These are phyloP conservation scores for Pisolithus tinctorius DNA, from an alignment of 768 basidiomycete species.

Conservation along the genomic window DNA sequence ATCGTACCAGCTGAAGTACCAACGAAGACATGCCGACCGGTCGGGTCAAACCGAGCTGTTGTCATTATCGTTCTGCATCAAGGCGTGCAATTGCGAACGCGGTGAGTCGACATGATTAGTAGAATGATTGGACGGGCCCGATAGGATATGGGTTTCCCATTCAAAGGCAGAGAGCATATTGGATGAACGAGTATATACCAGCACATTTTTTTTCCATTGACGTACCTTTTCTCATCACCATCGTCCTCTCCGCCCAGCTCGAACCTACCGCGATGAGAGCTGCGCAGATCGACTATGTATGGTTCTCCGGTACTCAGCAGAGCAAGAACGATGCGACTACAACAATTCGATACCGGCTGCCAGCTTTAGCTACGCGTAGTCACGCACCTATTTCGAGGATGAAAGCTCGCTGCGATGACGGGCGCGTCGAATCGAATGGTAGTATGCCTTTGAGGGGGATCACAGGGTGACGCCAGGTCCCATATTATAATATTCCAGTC, in stretches of 20 bases:
- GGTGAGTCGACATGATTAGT: not conserved
- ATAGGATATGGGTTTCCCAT: too few species aligned
- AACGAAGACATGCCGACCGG: slow-evolving; percentile 80
- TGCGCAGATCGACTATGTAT: slow-evolving; percentile 75
- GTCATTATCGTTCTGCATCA: slow-evolving; percentile 57
- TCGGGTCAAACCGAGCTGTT: slow-evolving; percentile 68
- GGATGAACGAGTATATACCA: not conserved
- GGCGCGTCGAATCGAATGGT: slow-evolving; percentile 91
- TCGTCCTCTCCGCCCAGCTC: slow-evolving; percentile 63
- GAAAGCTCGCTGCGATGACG: slow-evolving; percentile 76
- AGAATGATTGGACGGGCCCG: too few species aligned
- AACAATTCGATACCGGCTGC: slow-evolving; percentile 1
- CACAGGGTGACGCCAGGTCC: slow-evolving; percentile 73
- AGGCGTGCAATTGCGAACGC: not conserved
- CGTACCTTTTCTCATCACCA: slow-evolving; percentile 46
- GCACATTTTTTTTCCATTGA: not conserved
- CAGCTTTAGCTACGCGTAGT: not conserved
- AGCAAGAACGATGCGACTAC: slow-evolving; percentile 73
- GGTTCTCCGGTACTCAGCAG: slow-evolving; percentile 77
- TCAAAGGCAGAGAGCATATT: not conserved
- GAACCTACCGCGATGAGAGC: slow-evolving; percentile 50
- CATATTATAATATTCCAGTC: slow-evolving; percentile 95
- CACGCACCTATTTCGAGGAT: slow-evolving; percentile 79
- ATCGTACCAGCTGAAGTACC: slow-evolving; percentile 79
- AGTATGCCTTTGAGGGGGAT: slow-evolving; percentile 61